Base-by-base conservation (phyloP, 495 filamentous ascomycete species). In the Clavariopsis aquatica region DNA sequence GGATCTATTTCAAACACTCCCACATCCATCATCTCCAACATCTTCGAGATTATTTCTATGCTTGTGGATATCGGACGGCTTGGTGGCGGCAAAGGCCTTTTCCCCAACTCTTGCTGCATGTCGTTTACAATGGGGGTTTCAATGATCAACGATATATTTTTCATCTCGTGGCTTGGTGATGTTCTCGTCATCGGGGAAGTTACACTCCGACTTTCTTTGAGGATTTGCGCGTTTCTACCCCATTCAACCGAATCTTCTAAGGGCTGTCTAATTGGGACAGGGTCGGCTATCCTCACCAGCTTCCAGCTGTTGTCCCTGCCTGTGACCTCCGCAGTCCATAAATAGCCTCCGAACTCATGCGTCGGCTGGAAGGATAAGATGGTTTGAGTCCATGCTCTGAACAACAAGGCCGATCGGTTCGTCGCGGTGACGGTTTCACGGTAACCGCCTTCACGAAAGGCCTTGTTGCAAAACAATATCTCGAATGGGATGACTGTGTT, bases 1-100 rank as follows among this genome's bases (percentile, higher is more conserved):
- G 57, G 57, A 8, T 26, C 12, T 19, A 26, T 49, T 20, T 60
- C 57, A 27, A 60, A 60, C 5, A 60, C 41, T 7, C 57, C 57
- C 10, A 60, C 57, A 36, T 60, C 57, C 22, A 6, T 60, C 57
- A 60, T 60, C 26, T 60, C 57, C 57, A 60, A 31, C 57, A 60
- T 60, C 2, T 41, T 49, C n/a, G 26, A 4, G 4, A 20, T 22
- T 13, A 27, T 17, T 22, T 34, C 9, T 17, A 56, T 19, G 26
- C 4, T 36, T 9, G 26, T 56, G 27, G 15, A 34, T 29, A 41
- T 2, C 27, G 31, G 31, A 36, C 31, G n/a, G 52, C 29, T 56
- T 56, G 17, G 45, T 13, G 6, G 31, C 31, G n/a, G n/a, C n/a
- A n/a, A n/a, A n/a, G n/a, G n/a, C n/a, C n/a, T n/a, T n/a, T n/a